A percentile compares a stretch with the other conserved stretches of the same genome.
Conservation (phyloP, 2,329 filamentous ascomycete species). For the Diaporthe sp. region DNA sequence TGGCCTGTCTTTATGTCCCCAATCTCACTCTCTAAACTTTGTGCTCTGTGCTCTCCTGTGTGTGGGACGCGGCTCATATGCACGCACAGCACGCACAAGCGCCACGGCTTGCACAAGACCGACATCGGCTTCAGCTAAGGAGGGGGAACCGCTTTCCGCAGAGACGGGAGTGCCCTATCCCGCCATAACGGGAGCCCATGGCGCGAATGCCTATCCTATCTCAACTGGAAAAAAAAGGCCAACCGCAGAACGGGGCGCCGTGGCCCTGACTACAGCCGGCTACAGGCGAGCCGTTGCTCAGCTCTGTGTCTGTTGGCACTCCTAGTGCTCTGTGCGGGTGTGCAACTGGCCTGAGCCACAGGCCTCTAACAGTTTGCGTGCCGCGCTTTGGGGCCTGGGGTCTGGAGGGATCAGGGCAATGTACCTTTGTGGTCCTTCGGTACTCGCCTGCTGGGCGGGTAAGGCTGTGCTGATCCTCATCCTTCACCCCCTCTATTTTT, state of each 20-base stretch:
- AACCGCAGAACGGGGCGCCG: background rate
- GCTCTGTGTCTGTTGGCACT: background rate
- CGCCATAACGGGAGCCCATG: slow-evolving; percentile 10
- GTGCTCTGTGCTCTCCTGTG: background rate
- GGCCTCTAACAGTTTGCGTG: background rate
- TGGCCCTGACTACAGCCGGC: slow-evolving; percentile 2
- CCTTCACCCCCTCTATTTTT: slow-evolving; percentile 32
- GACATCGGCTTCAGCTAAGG: slow-evolving; percentile 6
- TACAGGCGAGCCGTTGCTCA: slow-evolving; percentile 21
- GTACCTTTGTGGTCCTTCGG: slow-evolving; percentile 21
- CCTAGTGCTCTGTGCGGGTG: slow-evolving; percentile 5
- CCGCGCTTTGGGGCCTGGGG: background rate
- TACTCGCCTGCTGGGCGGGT: slow-evolving; percentile 26
- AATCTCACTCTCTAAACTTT: background rate
- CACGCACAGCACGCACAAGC: background rate
- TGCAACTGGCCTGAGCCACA: background rate
- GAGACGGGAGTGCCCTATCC: background rate
- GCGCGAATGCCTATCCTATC: background rate
- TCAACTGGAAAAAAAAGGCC: background rate
- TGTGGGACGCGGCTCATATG: background rate
- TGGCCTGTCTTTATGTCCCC: background rate
- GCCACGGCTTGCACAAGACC: background rate
- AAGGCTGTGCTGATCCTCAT: slow-evolving; percentile 36
- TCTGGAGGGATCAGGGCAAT: slow-evolving; percentile 10
- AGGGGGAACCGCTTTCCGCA: background rate